These are phyloP conservation scores for Candida silvicultrix DNA, from an alignment of 805 yeast genomes.

Conservation along the genomic window DNA sequence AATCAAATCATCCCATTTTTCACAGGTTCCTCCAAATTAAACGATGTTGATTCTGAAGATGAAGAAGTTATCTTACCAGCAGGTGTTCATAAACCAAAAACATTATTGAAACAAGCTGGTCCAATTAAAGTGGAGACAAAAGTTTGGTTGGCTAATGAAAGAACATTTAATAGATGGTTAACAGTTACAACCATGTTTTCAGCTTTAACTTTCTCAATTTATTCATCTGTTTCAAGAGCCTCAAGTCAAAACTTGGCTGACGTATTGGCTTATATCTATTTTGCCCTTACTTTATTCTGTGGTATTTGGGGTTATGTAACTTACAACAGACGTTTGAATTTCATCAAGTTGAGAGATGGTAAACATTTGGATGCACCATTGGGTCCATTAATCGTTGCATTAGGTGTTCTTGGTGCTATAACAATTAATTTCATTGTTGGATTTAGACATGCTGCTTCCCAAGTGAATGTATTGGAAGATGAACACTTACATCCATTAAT, in stretches of 20 bases:
- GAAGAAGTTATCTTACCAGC: conserved; percentile 82
- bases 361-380: conserved; percentile 82
- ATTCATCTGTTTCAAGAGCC: conserved; percentile 66
- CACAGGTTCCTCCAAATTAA: conserved; percentile 36
- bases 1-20: conserved; percentile 27
- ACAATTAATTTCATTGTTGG: conserved; percentile 69
- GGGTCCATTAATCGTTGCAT: conserved; percentile 80
- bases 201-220: conserved; percentile 77
- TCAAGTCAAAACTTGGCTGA: conserved; percentile 60
- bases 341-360: conserved; percentile 78
- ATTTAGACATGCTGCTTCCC: conserved; percentile 32
- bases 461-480: conserved; percentile 8
- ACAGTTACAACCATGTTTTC: conserved; percentile 82
- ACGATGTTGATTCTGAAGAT: conserved; percentile 76
- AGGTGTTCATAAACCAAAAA: conserved; percentile 80
- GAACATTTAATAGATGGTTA: conserved; percentile 95
- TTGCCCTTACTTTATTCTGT: conserved; percentile 72
- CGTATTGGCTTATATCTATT: conserved; percentile 69
- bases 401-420: conserved; percentile 61
- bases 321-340: conserved; percentile 61
- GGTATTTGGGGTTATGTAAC: conserved; percentile 87
- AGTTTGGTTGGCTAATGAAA: conserved; percentile 97
- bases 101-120: conserved; percentile 79
- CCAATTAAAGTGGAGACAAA: conserved; percentile 94
- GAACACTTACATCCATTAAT: conserved; percentile 19